Conservation (phyloP, 192 early-diverging fungal species). For the Backusella mclennaniae region DNA sequence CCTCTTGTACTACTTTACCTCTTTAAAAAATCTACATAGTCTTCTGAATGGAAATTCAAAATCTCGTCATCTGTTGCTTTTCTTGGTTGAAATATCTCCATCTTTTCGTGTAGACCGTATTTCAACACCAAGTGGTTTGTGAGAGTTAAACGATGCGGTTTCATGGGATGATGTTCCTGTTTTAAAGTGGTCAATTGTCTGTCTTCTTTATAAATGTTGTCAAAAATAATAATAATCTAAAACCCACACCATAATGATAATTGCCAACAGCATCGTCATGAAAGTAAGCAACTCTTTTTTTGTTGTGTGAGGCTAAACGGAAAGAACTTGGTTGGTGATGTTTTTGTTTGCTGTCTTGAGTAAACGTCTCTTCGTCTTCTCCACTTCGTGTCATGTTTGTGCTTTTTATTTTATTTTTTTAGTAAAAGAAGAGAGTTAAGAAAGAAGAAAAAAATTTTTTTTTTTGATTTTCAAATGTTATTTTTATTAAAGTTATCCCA, state of each 20-base stretch:
- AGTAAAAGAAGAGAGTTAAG: too few species aligned
- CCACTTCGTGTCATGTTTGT: slow-evolving; percentile 27
- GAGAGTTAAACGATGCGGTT: slow-evolving; percentile 91
- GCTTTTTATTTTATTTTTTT: too few species aligned
- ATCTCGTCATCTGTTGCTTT: slow-evolving; percentile 89
- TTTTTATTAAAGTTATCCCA: too few species aligned
- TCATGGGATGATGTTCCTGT: slow-evolving; percentile 75
- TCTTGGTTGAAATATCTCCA: slow-evolving; percentile 85
- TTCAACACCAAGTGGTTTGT: slow-evolving; percentile 93
- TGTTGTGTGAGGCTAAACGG: slow-evolving; percentile 51
- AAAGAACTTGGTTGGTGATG: slow-evolving; percentile 7
- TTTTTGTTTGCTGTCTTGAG: slow-evolving; percentile 27
- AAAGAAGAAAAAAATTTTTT: too few species aligned
- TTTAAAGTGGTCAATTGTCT: neutral
- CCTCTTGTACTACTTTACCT: slow-evolving; percentile 38
- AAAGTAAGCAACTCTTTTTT: slow-evolving; percentile 69
- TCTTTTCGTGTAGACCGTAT: slow-evolving; percentile 88
- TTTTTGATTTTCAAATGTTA: too few species aligned
- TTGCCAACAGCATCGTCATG: slow-evolving; percentile 77
- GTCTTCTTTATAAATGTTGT: neutral
- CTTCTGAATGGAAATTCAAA: slow-evolving; percentile 90
- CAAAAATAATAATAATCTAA: neutral
- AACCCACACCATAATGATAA: slow-evolving; percentile 72
- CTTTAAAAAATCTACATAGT: slow-evolving; percentile 95
- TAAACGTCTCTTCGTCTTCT: slow-evolving; percentile 26